Base-by-base conservation (phyloP, 2,329 filamentous ascomycete species). In the Alternaria burnsii region DNA sequence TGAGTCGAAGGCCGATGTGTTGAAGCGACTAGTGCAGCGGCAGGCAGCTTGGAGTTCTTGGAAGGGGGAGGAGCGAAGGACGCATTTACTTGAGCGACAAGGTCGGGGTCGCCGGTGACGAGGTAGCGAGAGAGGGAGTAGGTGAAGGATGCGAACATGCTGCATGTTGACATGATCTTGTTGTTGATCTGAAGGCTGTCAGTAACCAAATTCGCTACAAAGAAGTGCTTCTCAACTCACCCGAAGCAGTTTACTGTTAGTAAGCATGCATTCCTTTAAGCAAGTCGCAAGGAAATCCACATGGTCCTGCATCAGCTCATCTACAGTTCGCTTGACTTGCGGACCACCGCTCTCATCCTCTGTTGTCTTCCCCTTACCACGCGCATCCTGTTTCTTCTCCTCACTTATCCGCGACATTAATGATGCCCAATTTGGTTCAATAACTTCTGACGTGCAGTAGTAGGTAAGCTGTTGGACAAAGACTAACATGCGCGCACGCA, bases 261-360 rank as follows among this genome's bases (percentile, higher is more conserved):
- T 99, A 66, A 99, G 85, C 93, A 98, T 98, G 82, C 95, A 98
- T 81, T 98, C 95, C 81, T 98, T 99, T 72, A 99, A 84, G 77
- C 95, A 99, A 4, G 95, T 98, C 71, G 97, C 95, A 48, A 99
- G 82, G 78, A 99, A 99, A 80, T 98, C 95, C 61, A 99, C 94
- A 80, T 99, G 95, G 74, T 98, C 94, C 81, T 98, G 93, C 95
- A 99, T 99, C 74, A 99, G 82, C 81, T 98, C 93, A 74, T 99
- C 95, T 1, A 99, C 95, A 0, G 95, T 99, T 38, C 93, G 79
- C 70, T 87, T 88, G n/a, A 84, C 84, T 58, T 85, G 71, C 4
- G 69, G 64, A 0, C 81, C 63, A 74, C 80, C 56, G 72, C 73
- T 58, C 5, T 63, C 69, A 75, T 78, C 41, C 71, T 68, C 70